Base-by-base conservation (phyloP, 148 eudicot species). In the Persicaria tinctoria region DNA sequence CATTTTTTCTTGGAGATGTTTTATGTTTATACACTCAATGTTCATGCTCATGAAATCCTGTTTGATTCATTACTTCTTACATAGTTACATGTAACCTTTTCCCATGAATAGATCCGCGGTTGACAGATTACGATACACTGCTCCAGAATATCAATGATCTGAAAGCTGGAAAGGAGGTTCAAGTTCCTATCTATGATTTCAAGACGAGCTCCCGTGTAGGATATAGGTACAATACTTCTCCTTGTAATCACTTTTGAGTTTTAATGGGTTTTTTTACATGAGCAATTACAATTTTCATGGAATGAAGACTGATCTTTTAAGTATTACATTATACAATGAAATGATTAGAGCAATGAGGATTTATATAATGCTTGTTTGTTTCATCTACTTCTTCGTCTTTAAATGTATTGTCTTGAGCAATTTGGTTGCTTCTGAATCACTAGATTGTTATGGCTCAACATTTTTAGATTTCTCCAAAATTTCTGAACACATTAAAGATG, bases 61-160 rank as follows among this genome's bases (percentile, higher is more conserved):
- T 57, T 63, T 63, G 3, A 63, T 5, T 32, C 68, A 9, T 63
- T 63, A 63, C n/a, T 63, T 63, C 14, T 32, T 57, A 18, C 23
- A 56, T 6, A 57, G 27, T 57, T 32, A 63, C 12, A 45, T 46
- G 73, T 46, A 69, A 44, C 32, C 46, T 45, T 60, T 73, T 69
- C 70, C 53, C 60, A 76, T 5, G 27, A 76, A 78, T 87, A 93
- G 97, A 93, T 74, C 97, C 97, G 75, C 93, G 97, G 76, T 87
- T 93, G 88, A 90, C 97, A 12, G 97, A 93, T 81, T 93, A 89
- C 80, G 97, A 93, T 71, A 89, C 93, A 12, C 83, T 93, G 88
- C 89, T 93, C 71, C 87, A 84, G 80, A 93, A 90, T 78, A 86
- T 93, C 77, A 82, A 81, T 74, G 97, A 93, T 69, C 85, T 93